phyloP scores from a whole-genome alignment of 371 early-diverging fungal genomes.

The Apophysomyces ossiformis region DNA sequence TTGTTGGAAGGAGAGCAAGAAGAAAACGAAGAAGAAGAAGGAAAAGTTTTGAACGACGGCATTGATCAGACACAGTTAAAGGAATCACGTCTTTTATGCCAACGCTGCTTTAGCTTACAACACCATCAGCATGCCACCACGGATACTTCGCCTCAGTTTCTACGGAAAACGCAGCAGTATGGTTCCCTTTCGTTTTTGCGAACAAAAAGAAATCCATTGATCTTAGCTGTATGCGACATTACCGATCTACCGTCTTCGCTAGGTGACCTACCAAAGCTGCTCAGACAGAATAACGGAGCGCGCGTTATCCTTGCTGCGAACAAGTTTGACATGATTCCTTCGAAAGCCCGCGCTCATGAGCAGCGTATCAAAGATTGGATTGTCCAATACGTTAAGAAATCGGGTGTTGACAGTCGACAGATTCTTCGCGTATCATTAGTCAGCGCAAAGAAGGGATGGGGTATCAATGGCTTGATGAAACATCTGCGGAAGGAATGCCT shows the following conservation, averaged over 20 bases:
- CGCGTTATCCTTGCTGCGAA: conserved; percentile 68
- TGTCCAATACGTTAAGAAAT: conserved; percentile 44
- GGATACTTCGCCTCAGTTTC: conserved; percentile 40
- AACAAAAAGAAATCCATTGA: conserved; percentile 56
- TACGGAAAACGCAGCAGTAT: conserved; percentile 58
- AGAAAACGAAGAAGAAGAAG: background rate
- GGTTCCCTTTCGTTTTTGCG: conserved; percentile 59
- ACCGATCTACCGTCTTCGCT: conserved; percentile 69
- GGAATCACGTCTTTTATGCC: conserved; percentile 55
- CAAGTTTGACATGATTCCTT: conserved; percentile 70
- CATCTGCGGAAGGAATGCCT: conserved; percentile 48
- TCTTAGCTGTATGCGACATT: conserved; percentile 66
- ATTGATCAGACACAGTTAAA: conserved; percentile 8
- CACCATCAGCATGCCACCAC: conserved; percentile 54
- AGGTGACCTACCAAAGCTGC: conserved; percentile 45
- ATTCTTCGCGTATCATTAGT: conserved; percentile 54
- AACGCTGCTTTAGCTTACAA: conserved; percentile 61
- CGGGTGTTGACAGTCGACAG: conserved; percentile 45
- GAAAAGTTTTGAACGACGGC: background rate
- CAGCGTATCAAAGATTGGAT: conserved; percentile 65
- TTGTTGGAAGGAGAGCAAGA: conserved; percentile 22
- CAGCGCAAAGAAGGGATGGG: conserved; percentile 70
- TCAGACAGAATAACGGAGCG: conserved; percentile 47
- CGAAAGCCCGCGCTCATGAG: conserved; percentile 46
- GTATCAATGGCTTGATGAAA: conserved; percentile 53